Evolutionary conservation across 2,329 filamentous ascomycete genomes (phyloP).

Genomic region (Penicillium capsulatum): DNA sequence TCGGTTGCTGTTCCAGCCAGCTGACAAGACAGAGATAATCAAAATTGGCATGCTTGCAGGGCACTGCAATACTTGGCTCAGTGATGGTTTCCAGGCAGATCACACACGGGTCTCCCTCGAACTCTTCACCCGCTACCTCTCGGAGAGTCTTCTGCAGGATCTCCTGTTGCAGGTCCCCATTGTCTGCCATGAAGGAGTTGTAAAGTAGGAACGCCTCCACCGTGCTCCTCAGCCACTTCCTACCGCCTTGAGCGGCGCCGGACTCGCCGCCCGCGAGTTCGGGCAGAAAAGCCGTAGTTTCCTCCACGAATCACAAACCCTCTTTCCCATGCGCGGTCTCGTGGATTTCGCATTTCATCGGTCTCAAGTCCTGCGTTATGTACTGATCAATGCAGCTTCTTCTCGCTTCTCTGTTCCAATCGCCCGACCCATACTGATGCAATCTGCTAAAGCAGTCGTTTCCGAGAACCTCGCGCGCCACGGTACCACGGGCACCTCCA

Average conservation of each 20-base stretch:
- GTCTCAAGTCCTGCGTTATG: constrained; percentile 1
- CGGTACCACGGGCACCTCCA: constrained; percentile 25
- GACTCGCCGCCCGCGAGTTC: background rate
- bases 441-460: constrained; percentile 36
- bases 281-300: background rate
- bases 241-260: constrained; percentile 1
- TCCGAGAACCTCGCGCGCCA: constrained; percentile 25
- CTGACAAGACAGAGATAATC: constrained; percentile 79
- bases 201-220: background rate
- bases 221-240: background rate
- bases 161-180: constrained; percentile 41
- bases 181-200: constrained; percentile 33
- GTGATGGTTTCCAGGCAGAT: constrained; percentile 78
- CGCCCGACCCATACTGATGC: constrained; percentile 17
- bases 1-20: constrained; percentile 70
- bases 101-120: constrained; percentile 60
- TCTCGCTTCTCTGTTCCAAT: background rate
- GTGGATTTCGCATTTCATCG: background rate
- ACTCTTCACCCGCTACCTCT: constrained; percentile 40
- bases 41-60: constrained; percentile 76
- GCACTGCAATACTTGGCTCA: constrained; percentile 66
- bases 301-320: background rate
- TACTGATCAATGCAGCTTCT: constrained; percentile 2
- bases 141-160: constrained; percentile 44
- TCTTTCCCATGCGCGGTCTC: background rate